phyloP scores from a whole-genome alignment of 306 rosid species.

The Argentina anserina region DNA sequence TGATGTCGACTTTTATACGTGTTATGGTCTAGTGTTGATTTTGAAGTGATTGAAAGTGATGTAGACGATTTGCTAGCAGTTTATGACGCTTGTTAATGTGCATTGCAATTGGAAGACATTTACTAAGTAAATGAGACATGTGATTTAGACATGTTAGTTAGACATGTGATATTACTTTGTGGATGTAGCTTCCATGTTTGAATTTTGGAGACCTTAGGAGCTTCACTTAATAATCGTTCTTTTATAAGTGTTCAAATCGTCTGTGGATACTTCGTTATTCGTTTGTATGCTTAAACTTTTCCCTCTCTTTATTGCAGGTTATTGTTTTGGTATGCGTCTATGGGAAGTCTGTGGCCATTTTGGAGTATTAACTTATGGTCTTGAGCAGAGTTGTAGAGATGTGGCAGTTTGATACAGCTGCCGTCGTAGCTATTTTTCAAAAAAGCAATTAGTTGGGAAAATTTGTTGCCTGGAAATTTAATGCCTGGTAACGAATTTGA shows the following conservation, averaged over 20 bases:
- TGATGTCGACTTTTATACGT: background rate
- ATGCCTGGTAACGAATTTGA: constrained; percentile 46
- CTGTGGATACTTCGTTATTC: background rate
- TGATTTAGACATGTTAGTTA: constrained; percentile 3
- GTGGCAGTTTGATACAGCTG: background rate
- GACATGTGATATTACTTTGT: background rate
- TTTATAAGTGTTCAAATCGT: background rate
- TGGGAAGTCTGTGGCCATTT: background rate
- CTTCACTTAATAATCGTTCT: background rate
- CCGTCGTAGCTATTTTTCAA: background rate
- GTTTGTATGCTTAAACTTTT: background rate
- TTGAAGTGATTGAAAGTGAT: background rate
- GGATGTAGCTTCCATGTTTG: background rate
- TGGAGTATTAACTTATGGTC: background rate
- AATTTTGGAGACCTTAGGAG: background rate
- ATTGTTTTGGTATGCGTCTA: background rate
- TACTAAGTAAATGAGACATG: constrained; percentile 3
- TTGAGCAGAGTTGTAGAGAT: background rate
- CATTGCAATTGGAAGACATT: background rate
- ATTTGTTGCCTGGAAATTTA: constrained; percentile 27
- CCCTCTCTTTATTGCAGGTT: constrained; percentile 8
- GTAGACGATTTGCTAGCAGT: background rate
- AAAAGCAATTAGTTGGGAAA: constrained; percentile 12
- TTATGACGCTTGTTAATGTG: background rate
- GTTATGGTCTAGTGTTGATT: background rate